A percentile compares a stretch with the other conserved stretches of the same genome.
These are phyloP conservation scores for Xylariaceae sp. DNA, from an alignment of 2,329 filamentous ascomycete genomes.

Conservation along the genomic window DNA sequence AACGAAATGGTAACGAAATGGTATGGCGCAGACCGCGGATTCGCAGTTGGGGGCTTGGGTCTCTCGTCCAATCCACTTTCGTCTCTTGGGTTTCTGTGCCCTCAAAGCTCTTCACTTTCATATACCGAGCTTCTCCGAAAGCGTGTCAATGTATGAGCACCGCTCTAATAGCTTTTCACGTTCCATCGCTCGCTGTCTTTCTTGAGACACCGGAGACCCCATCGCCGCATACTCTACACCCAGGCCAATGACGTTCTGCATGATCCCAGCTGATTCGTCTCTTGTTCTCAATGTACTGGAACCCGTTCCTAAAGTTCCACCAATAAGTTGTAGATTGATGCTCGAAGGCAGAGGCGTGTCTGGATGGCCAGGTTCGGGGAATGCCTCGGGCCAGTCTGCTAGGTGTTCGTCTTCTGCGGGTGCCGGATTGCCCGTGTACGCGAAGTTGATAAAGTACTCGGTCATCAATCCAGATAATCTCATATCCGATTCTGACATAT, in stretches of 20 bases:
- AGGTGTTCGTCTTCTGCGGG: slow-evolving; percentile 4
- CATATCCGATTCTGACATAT: slow-evolving; percentile 10
- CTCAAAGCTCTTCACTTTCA: too few species aligned
- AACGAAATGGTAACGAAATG: too few species aligned
- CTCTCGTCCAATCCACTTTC: too few species aligned
- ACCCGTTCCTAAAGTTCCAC: slow-evolving; percentile 15
- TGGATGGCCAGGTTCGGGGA: slow-evolving; percentile 2
- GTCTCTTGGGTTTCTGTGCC: too few species aligned
- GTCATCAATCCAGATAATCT: slow-evolving; percentile 11
- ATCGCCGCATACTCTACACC: slow-evolving; percentile 12
- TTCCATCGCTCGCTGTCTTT: slow-evolving; percentile 8
- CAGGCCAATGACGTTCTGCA: not conserved
- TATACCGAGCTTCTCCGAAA: slow-evolving; percentile 13
- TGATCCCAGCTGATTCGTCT: not conserved
- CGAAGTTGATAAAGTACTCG: slow-evolving; percentile 16
- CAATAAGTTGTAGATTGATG: slow-evolving; percentile 13
- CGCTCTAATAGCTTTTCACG: slow-evolving; percentile 13
- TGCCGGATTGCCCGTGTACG: slow-evolving; percentile 11
- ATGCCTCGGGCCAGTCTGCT: slow-evolving; percentile 15
- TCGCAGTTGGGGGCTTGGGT: too few species aligned
- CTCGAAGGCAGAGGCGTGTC: not conserved
- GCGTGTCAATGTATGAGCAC: slow-evolving; percentile 14
- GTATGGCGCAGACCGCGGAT: too few species aligned
- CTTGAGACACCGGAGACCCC: slow-evolving; percentile 1
- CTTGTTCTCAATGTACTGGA: not conserved